Evolutionary conservation across 352 stramenopile species (phyloP).

Genomic region (Phytophthora vignae): DNA sequence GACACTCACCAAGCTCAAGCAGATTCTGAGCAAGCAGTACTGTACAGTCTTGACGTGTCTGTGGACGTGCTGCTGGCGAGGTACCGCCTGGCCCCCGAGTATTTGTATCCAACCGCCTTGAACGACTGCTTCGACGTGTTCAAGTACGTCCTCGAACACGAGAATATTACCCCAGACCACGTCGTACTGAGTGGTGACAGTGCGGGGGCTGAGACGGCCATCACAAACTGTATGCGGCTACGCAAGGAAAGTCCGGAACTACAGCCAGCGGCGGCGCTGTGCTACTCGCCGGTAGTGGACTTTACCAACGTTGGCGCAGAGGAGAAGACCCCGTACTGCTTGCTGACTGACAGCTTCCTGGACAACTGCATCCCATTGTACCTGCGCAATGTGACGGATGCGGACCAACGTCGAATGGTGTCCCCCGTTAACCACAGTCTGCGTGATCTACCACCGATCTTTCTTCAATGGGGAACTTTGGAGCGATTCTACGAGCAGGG

Average conservation of each 20-base stretch:
- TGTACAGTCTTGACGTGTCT: conserved; percentile 12
- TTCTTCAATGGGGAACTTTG: conserved; percentile 15
- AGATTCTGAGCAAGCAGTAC: conserved; percentile 16
- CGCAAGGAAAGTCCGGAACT: conserved; percentile 19
- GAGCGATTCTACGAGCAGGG: conserved; percentile 18
- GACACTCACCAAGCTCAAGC: conserved; percentile 21
- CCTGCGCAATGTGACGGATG: conserved; percentile 14
- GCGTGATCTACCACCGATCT: conserved; percentile 12
- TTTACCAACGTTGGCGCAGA: conserved; percentile 6
- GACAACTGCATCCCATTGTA: conserved; percentile 10
- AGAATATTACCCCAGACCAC: conserved; percentile 30
- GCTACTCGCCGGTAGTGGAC: conserved; percentile 27
- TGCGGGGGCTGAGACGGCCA: conserved; percentile 40
- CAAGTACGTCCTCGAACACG: conserved; percentile 36
- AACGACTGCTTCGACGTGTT: conserved; percentile 48
- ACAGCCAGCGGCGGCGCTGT: conserved; percentile 21
- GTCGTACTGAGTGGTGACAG: conserved; percentile 54
- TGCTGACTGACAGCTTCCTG: conserved; percentile 10
- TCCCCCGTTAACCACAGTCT: conserved; percentile 26
- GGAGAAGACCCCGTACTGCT: conserved; percentile 10
- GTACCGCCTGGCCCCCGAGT: conserved; percentile 53
- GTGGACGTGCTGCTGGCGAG: conserved; percentile 55
- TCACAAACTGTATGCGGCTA: conserved; percentile 34
- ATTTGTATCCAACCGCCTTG: conserved; percentile 39
- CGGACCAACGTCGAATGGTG: conserved; percentile 15